Percentiles rank a stretch among this genome's conserved stretches.
phyloP scores from a whole-genome alignment of 805 yeast species.

The Kuraishia capsulata region DNA sequence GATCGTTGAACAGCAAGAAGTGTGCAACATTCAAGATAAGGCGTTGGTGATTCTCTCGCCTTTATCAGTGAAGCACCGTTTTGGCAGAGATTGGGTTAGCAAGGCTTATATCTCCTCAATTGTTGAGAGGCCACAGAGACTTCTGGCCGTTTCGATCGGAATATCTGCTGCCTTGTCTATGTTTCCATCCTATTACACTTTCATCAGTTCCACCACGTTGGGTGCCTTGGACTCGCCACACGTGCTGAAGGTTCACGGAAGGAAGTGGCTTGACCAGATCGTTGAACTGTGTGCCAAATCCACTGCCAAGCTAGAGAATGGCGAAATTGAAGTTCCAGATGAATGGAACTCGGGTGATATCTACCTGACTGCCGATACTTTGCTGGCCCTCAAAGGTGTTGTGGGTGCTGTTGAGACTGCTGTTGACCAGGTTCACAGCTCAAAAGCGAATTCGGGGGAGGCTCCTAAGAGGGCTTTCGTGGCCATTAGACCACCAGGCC shows the following conservation, averaged over 20 bases:
- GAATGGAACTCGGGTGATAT: conserved; percentile 82
- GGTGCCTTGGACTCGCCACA: conserved; percentile 47
- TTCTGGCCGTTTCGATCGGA: conserved; percentile 71
- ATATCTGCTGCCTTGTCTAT: conserved; percentile 65
- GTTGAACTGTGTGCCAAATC: conserved; percentile 50
- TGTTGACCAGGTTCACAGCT: conserved; percentile 41
- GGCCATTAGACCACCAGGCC: conserved; percentile 77
- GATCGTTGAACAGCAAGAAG: neutral
- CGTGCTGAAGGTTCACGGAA: conserved; percentile 64
- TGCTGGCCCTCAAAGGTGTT: conserved; percentile 68
- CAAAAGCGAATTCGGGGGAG: conserved; percentile 20
- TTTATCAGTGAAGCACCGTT: conserved; percentile 59
- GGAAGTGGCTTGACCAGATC: conserved; percentile 58
- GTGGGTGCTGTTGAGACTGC: conserved; percentile 70
- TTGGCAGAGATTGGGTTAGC: conserved; percentile 70
- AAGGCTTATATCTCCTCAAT: conserved; percentile 57
- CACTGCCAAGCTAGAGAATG: conserved; percentile 39
- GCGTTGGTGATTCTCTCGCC: conserved; percentile 63
- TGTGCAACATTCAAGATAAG: conserved; percentile 23
- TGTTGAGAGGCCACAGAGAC: conserved; percentile 76
- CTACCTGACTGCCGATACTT: conserved; percentile 55
- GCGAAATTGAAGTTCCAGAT: conserved; percentile 66
- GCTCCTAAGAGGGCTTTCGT: conserved; percentile 46
- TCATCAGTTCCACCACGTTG: conserved; percentile 36
- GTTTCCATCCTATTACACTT: conserved; percentile 49